These are phyloP conservation scores for Penicillium sp. DNA, from an alignment of 2,329 filamentous ascomycete species.

Conservation along the genomic window DNA sequence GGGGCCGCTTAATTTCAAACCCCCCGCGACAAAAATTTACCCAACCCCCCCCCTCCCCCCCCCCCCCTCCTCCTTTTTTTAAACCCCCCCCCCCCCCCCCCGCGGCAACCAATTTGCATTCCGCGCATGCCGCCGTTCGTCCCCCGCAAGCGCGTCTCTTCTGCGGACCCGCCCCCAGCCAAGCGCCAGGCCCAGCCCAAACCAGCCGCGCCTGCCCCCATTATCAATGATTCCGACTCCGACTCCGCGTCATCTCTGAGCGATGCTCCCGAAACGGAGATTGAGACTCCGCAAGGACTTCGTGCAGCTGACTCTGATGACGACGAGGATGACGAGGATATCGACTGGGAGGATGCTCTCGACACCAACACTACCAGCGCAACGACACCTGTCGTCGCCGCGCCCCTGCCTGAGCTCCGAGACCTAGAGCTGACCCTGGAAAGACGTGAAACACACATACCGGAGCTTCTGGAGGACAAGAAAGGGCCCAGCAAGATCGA, in stretches of 20 bases:
- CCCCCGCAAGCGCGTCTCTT: slow-evolving; percentile 45
- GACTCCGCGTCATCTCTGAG: slow-evolving; percentile 42
- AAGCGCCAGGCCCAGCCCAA: slow-evolving; percentile 37
- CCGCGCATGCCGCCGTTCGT: slow-evolving; percentile 50
- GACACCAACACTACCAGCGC: slow-evolving; percentile 41
- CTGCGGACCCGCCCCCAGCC: slow-evolving; percentile 36
- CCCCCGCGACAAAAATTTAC: no score
- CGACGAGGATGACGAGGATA: slow-evolving; percentile 56
- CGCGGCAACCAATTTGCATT: slow-evolving; percentile 5
- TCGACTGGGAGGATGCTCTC: slow-evolving; percentile 62
- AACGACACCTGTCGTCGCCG: slow-evolving; percentile 42
- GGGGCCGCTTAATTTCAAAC: no score
- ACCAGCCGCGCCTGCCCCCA: slow-evolving; percentile 25
- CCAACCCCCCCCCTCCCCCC: no score
- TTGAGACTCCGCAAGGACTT: slow-evolving; percentile 11
- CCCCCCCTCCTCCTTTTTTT: no score
- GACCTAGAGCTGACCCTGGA: slow-evolving; percentile 74
- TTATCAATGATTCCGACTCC: slow-evolving; percentile 27
- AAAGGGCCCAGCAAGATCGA: slow-evolving; percentile 87
- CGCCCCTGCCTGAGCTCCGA: slow-evolving; percentile 58
- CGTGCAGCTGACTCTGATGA: slow-evolving; percentile 9
- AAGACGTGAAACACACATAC: slow-evolving; percentile 56
- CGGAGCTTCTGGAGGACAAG: slow-evolving; percentile 65
- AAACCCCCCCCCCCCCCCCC: no score
- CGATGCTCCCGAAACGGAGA: slow-evolving; percentile 31